These are phyloP conservation scores for Monosporascus ibericus DNA, from an alignment of 2,329 filamentous ascomycete genomes.

Conservation along the genomic window DNA sequence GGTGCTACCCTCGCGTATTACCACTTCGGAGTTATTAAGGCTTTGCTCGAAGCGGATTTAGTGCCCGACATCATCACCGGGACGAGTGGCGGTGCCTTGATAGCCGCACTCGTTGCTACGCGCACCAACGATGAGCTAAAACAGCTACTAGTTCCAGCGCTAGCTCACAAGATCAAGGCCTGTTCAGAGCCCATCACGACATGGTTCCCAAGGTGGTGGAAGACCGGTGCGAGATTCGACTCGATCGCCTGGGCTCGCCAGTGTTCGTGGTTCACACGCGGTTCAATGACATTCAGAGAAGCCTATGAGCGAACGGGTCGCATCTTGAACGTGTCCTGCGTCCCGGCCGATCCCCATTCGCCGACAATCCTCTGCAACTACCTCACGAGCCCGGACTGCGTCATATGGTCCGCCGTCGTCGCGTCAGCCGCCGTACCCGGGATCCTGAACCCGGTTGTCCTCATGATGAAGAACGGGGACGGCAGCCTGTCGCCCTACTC, in stretches of 20 bases:
- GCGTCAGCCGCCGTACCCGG: constrained; percentile 94
- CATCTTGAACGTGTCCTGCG: constrained; percentile 91
- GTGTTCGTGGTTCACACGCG: constrained; percentile 83
- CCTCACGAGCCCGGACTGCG: constrained; percentile 89
- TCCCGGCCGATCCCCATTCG: constrained; percentile 91
- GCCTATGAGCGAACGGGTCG: constrained; percentile 90
- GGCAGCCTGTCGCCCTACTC: constrained; percentile 82
- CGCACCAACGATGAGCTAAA: constrained; percentile 89
- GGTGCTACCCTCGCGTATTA: constrained; percentile 96
- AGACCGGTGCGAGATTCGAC: constrained; percentile 89
- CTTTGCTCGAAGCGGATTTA: constrained; percentile 76
- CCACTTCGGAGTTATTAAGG: constrained; percentile 88
- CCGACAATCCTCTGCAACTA: constrained; percentile 92
- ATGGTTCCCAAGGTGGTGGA: constrained; percentile 84
- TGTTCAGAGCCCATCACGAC: constrained; percentile 71
- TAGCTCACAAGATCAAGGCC: constrained; percentile 79
- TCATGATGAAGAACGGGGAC: constrained; percentile 79
- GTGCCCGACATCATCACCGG: constrained; percentile 93
- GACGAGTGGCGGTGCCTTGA: constrained; percentile 86
- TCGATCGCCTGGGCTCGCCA: constrained; percentile 83
- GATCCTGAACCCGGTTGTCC: constrained; percentile 89
- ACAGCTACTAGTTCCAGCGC: constrained; percentile 73
- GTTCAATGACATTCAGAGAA: constrained; percentile 90
- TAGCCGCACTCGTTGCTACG: constrained; percentile 82
- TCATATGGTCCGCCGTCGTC: constrained; percentile 95